phyloP scores from a whole-genome alignment of 192 early-diverging fungal species.

The Coemansia guatemalensis region DNA sequence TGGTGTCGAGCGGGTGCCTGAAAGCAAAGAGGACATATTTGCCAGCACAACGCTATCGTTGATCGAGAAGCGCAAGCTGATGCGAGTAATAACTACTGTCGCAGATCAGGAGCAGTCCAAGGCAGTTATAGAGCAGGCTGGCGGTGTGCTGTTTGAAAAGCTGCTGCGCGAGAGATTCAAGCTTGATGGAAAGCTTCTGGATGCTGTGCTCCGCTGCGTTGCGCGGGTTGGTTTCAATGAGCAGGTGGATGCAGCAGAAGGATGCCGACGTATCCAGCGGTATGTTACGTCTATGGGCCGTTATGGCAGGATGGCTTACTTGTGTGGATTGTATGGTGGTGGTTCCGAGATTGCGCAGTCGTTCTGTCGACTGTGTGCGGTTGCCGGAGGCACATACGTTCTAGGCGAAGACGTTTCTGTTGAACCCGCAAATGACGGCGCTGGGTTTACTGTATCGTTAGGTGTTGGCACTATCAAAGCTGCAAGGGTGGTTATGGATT shows the following conservation, averaged over 20 bases:
- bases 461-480: constrained; percentile 44
- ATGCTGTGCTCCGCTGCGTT: constrained; percentile 66
- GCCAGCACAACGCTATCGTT: constrained; percentile 67
- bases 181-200: constrained; percentile 61
- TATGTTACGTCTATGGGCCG: constrained; percentile 81
- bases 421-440: constrained; percentile 23
- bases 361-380: constrained; percentile 88
- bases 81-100: constrained; percentile 80
- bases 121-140: constrained; percentile 13
- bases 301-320: constrained; percentile 78
- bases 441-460: constrained; percentile 42
- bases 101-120: constrained; percentile 38
- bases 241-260: constrained; percentile 56
- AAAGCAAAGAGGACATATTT: constrained; percentile 93
- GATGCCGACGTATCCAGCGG: constrained; percentile 62
- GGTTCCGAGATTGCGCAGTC: constrained; percentile 88
- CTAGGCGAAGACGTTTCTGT: constrained; percentile 57
- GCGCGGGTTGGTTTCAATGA: constrained; percentile 37
- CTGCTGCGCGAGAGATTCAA: constrained; percentile 60
- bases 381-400: constrained; percentile 90
- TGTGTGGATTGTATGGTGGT: constrained; percentile 84
- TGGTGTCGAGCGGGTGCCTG: constrained; percentile 68
- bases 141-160: constrained; percentile 21
- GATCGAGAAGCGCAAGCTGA: constrained; percentile 86
- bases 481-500: constrained; percentile 53